These are phyloP conservation scores for Pilaira anomala DNA, from an alignment of 192 early-diverging fungal genomes.

Conservation along the genomic window DNA sequence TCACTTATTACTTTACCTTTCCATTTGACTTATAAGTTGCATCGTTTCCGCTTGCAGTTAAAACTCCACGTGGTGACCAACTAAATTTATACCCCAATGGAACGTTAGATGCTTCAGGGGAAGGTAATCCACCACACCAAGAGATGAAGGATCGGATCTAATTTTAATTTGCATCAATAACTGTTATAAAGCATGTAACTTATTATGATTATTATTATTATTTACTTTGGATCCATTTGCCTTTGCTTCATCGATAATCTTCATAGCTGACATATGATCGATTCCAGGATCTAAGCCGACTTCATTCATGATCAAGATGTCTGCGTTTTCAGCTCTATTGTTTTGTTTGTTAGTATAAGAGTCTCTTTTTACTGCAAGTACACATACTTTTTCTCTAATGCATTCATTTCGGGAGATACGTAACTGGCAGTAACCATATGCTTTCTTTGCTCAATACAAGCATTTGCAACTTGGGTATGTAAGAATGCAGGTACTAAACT, in stretches of 20 bases:
- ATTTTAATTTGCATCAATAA: slow-evolving; percentile 32
- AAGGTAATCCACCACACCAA: slow-evolving; percentile 94
- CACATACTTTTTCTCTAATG: slow-evolving; percentile 60
- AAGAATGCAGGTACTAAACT: slow-evolving; percentile 88
- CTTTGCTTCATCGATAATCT: slow-evolving; percentile 70
- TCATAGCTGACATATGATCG: slow-evolving; percentile 96
- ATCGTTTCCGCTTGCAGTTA: slow-evolving; percentile 84
- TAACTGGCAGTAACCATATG: slow-evolving; percentile 97
- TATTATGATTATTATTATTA: too few relatives aligned
- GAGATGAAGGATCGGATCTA: slow-evolving; percentile 76
- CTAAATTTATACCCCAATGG: slow-evolving; percentile 95
- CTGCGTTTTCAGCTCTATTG: slow-evolving; percentile 67
- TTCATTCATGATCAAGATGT: slow-evolving; percentile 92
- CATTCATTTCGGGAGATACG: slow-evolving; percentile 88
- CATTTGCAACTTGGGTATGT: slow-evolving; percentile 72
- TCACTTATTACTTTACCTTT: slow-evolving; percentile 38
- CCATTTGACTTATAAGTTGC: slow-evolving; percentile 79
- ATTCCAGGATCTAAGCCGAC: slow-evolving; percentile 98
- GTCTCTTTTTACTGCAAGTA: background rate
- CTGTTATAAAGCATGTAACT: too few relatives aligned
- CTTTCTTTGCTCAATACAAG: slow-evolving; percentile 78
- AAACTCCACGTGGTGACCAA: slow-evolving; percentile 89
- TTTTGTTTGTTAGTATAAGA: background rate
- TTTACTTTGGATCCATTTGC: slow-evolving; percentile 15
- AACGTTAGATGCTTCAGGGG: slow-evolving; percentile 88